Percentiles rank a stretch among this genome's conserved stretches.
phyloP scores from a whole-genome alignment of 1,284 basidiomycete species.

The Leccinum griseonigrum region DNA sequence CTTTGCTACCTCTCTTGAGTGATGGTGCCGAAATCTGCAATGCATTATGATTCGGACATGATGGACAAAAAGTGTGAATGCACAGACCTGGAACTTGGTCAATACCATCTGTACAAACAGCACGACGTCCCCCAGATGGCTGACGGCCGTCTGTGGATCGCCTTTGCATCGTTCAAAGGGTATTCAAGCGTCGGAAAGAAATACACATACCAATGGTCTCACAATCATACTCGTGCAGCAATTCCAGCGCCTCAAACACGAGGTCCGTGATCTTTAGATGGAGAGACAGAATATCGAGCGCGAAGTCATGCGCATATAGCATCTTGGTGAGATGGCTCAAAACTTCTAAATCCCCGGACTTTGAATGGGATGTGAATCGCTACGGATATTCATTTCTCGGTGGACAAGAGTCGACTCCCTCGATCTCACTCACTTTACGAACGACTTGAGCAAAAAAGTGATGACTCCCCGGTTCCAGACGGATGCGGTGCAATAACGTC shows the following conservation, averaged over 20 bases:
- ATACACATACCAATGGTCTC: conserved; percentile 66
- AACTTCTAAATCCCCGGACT: conserved; percentile 59
- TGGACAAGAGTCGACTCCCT: background rate
- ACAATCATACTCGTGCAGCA: conserved; percentile 71
- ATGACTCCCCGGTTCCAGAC: conserved; percentile 60
- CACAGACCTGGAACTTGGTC: conserved; percentile 60
- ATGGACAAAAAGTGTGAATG: conserved; percentile 8
- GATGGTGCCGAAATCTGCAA: conserved; percentile 30
- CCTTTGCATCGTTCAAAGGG: conserved; percentile 41
- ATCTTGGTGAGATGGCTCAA: conserved; percentile 65
- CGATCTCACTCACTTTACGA: conserved; percentile 46
- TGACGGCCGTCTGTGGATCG: conserved; percentile 77
- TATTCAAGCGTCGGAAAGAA: conserved; percentile 3
- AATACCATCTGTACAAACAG: conserved; percentile 66
- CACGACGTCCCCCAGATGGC: conserved; percentile 71
- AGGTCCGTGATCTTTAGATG: conserved; percentile 63
- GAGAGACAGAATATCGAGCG: conserved; percentile 69
- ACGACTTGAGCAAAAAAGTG: conserved; percentile 53
- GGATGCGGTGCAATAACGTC: conserved; percentile 53
- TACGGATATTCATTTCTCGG: conserved; percentile 26
- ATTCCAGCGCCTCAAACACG: conserved; percentile 55
- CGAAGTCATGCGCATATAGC: conserved; percentile 53
- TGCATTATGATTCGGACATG: background rate
- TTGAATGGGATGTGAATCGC: conserved; percentile 53
- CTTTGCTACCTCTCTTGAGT: conserved; percentile 43